Evolutionary conservation across 371 early-diverging fungal species (phyloP), one percentile per base, ranked within the genome.

Genomic region (Cokeromyces recurvatus): DNA sequence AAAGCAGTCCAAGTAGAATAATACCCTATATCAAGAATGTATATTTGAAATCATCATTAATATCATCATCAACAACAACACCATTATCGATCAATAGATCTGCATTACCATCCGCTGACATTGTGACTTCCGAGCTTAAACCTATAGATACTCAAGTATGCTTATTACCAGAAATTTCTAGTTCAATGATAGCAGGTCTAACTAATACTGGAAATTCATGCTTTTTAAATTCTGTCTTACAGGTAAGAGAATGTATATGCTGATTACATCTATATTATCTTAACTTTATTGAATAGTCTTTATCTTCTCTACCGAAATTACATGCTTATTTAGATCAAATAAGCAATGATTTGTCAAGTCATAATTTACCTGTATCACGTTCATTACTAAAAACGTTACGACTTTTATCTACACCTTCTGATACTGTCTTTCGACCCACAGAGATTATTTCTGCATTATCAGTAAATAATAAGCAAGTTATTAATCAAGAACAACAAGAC

Each of bases 181-280:
- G 15, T 11, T 11, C 25, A 5, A 16, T 32, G 14, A 22, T 44
- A 24, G 69, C 79, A 32, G 97, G 97, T 1, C 71, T 96, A 22
- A 76, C 87, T 31, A 96, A 96, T 49, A 81, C 87, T 11, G 97
- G 97, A 35, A 96, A 96, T 63, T 85, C 94, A 23, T 96, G 97
- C 62, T 96, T 92, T 54, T 71, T 96, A 58, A 95, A 95, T 62
- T 85, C 90, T 14, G 91, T 94, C 10, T 62, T 95, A 19, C 97
- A 96, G 82, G 88, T 86, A 65, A n/a, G n/a, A n/a, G n/a, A n/a
- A n/a, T n/a, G n/a, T n/a, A n/a, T n/a, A n/a, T n/a, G n/a, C n/a
- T n/a, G n/a, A n/a, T n/a, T n/a, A n/a, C n/a, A n/a, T n/a, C n/a
- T 25, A 34, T 40, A 34, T 23, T 29, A 47, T 38, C 12, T 45